Base-by-base conservation (phyloP, 2,329 filamentous ascomycete genomes). In the Alternaria angustiovoidea region DNA sequence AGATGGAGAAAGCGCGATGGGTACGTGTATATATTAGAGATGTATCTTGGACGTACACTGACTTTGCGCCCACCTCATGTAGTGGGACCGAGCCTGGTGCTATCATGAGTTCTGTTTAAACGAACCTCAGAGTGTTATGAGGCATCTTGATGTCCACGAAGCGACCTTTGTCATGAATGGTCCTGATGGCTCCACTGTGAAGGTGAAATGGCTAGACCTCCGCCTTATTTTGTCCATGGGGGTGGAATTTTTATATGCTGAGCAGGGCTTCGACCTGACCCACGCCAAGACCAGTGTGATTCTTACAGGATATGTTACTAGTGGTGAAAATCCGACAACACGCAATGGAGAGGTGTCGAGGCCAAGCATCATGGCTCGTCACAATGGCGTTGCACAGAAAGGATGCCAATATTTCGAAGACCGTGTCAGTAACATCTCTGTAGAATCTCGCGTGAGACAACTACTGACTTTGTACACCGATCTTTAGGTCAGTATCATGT, bases 41-140 rank as follows among this genome's bases (percentile, higher is more conserved):
- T 34, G 9, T 1, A 49, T 16, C 1, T 11, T 38, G 30, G 1
- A 1, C 1, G 12, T 16, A 49, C 11, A 1, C 30, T 49, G 20
- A 49, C 32, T 20, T 38, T 32, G 1, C 5, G 5, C n/a, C 11
- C 36, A 2, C 8, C 0, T 49, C 3, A 3, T 26, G 30, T 2
- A 49, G 65, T 66, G 59, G 62, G 42, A 57, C 20, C 52, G 65
- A 22, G 65, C 65, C 1, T 68, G 65, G 65, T 68, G 65, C 39
- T 61, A 63, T 7, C 65, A 66, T 28, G 65, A 68, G 20, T 68
- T 65, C 41, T 63, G 36, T 30, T 53, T 65, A 6, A 61, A 68
- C n/a, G 62, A 66, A 24, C 64, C 65, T 1, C 61, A 62, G 59
- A 57, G n/a, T 8, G 47, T 61, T 11, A 49, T 52, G 34, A 58